Evolutionary conservation across 768 basidiomycete species (phyloP), one percentile per base, ranked within the genome.

Genomic region (Podaxis sp.): DNA sequence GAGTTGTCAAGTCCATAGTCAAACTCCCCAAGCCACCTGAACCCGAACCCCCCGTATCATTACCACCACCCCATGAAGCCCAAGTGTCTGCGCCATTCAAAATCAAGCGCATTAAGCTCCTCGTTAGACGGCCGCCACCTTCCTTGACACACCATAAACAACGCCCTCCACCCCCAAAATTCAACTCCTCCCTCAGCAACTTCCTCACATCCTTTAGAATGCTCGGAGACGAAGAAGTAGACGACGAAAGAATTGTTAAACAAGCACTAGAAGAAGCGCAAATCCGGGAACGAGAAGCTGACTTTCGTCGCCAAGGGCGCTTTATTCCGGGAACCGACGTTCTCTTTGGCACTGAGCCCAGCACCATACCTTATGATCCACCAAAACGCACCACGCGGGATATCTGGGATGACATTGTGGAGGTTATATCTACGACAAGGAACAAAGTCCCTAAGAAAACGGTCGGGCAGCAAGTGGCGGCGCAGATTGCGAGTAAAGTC

Each of bases 71-170:
- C 8, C 22, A 44, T 50, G 41, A n/a, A 50, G 38, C 57, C 20
- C n/a, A 20, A 28, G 56, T 64, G 10, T 33, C 61, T 20, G 59
- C 66, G 5, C 66, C 69, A 63, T 72, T 73, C n/a, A 75, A 76
- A 33, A 80, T 91, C 62, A 87, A 83, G 70, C 85, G 91, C 57
- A 79, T 92, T 53, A 84, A 81, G 67, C 78, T 90, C 61, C 81
- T 91, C 52, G 88, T 93, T 13, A 83, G 88, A 41, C 77, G 77
- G 12, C 91, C 90, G 6, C 80, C 82, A 1, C 85, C 85, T 2
- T 70, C 76, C 1, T 76, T 86, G 48, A 84, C 92, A 12, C 83
- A 88, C 71, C 93, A 90, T 0, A 71, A 70, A 12, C 95, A 97
- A 69, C 78, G 78, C 11, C 89, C 91, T 0, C 78, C 82, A 0